Conservation (phyloP, 1,284 basidiomycete species). For the Apiotrichum porosum region DNA sequence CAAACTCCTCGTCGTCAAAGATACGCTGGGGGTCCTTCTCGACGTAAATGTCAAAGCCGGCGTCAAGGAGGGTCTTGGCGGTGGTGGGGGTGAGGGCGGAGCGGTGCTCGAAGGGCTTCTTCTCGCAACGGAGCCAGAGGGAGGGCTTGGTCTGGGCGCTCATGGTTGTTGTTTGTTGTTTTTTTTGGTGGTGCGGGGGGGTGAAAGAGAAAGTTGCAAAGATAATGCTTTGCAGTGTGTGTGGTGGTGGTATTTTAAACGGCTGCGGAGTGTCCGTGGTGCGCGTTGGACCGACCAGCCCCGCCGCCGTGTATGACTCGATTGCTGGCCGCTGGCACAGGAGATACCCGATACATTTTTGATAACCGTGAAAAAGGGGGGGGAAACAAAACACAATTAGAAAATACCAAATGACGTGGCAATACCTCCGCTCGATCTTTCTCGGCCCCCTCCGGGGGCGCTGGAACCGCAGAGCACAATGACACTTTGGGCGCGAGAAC, state of each 20-base stretch:
- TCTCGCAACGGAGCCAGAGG: conserved; percentile 91
- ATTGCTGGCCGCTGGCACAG: no score
- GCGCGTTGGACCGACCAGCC: not conserved
- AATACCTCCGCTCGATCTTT: no score
- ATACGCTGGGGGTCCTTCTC: conserved; percentile 93
- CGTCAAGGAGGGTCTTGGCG: conserved; percentile 81
- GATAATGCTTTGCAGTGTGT: not conserved
- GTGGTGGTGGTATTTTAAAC: no score
- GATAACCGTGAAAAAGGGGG: no score
- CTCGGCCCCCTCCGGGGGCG: no score
- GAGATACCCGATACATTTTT: no score
- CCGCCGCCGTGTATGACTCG: not conserved
- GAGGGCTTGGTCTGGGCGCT: conserved; percentile 42
- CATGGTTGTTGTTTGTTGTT: conserved; percentile 24
- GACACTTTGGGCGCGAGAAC: no score
- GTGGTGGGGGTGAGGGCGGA: conserved; percentile 91
- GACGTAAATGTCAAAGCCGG: conserved; percentile 86
- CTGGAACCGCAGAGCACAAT: no score
- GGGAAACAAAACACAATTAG: no score
- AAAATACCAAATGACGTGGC: no score
- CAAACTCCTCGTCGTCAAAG: conserved; percentile 91
- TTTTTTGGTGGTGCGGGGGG: conserved; percentile 7
- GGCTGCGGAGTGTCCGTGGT: no score
- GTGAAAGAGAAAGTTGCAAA: not conserved
- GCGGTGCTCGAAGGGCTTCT: conserved; percentile 87